Conservation (phyloP, 768 basidiomycete genomes). For the Dacryopinax primogenitus region DNA sequence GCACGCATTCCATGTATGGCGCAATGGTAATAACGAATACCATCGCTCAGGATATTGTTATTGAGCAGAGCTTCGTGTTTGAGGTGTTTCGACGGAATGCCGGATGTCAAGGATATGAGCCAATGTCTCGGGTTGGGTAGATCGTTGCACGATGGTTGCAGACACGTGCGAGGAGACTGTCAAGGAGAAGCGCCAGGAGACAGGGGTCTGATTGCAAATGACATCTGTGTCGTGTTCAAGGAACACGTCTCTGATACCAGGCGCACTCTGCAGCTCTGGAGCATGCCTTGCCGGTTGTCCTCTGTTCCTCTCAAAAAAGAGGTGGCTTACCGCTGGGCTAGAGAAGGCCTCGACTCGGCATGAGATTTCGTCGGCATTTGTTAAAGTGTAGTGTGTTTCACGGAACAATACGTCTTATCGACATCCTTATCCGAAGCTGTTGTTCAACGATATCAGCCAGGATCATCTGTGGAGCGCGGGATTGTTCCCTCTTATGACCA, state of each 20-base stretch:
- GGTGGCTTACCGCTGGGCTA: no score
- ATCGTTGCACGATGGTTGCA: not conserved
- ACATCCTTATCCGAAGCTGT: no score
- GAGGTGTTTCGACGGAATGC: not conserved
- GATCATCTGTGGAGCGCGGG: no score
- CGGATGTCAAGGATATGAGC: not conserved
- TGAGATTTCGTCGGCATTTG: not conserved
- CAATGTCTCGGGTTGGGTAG: not conserved
- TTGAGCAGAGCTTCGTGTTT: not conserved
- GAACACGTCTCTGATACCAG: not conserved
- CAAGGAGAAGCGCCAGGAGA: not conserved
- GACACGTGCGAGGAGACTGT: not conserved
- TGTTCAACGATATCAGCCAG: no score
- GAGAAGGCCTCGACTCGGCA: not conserved
- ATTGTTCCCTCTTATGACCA: no score
- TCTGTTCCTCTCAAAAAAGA: no score
- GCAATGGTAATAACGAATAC: not conserved
- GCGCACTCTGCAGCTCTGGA: not conserved
- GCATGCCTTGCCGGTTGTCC: not conserved
- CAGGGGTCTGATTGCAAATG: not conserved
- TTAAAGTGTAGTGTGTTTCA: not conserved
- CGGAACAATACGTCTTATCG: not conserved
- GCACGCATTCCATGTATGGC: not conserved
- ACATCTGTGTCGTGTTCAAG: not conserved
- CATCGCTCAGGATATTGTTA: not conserved